phyloP scores from a whole-genome alignment of 306 rosid species.

The Sechiopsis laciniata region DNA sequence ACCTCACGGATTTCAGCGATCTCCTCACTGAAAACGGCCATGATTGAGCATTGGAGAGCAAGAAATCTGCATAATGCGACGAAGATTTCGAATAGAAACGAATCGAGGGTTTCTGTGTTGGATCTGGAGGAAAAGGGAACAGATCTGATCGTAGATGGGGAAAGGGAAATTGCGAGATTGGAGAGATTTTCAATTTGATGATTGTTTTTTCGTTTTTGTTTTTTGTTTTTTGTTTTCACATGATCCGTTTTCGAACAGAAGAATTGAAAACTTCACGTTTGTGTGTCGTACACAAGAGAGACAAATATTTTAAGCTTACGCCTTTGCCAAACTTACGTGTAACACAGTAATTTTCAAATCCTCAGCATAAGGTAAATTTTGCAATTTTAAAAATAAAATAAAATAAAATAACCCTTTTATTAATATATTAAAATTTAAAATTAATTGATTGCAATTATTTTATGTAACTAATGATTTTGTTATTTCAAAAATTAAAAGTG shows the following conservation, averaged over 20 bases:
- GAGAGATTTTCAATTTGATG: background rate
- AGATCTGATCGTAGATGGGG: constrained; percentile 18
- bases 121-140: constrained; percentile 7
- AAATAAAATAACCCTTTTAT: too few species aligned
- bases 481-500: too few species aligned
- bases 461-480: too few species aligned
- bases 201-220: background rate
- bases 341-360: background rate
- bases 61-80: constrained; percentile 20
- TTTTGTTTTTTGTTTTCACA: background rate
- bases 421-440: too few species aligned
- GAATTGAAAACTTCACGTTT: constrained; percentile 12
- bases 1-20: constrained; percentile 21
- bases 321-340: background rate
- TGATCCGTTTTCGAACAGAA: constrained; percentile 19
- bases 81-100: background rate
- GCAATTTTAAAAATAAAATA: too few species aligned
- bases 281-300: constrained; percentile 3
- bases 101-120: background rate
- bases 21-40: constrained; percentile 10
- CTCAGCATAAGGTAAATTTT: too few species aligned
- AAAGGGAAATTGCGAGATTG: background rate
- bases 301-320: background rate
- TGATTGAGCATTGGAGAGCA: constrained; percentile 19
- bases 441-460: too few species aligned